These are phyloP conservation scores for Atkinsonella texensis DNA, from an alignment of 2,329 filamentous ascomycete genomes.

Conservation along the genomic window DNA sequence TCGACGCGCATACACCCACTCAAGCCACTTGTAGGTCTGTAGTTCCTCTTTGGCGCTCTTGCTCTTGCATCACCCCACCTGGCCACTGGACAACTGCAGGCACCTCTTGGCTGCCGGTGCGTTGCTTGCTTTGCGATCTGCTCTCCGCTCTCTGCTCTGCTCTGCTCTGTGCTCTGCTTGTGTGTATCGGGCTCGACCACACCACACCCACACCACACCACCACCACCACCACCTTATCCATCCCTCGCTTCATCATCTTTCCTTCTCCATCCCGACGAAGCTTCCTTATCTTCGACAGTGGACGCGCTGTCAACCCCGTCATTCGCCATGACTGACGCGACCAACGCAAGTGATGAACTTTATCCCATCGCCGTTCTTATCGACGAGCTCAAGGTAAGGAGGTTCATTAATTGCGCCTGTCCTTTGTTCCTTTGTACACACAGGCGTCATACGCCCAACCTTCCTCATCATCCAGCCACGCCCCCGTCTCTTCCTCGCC, in stretches of 20 bases:
- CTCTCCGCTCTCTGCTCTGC: neutral
- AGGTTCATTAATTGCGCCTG: slow-evolving; percentile 4
- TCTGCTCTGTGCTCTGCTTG: neutral
- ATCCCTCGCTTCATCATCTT: slow-evolving; percentile 6
- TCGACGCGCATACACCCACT: too few species aligned
- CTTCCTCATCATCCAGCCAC: slow-evolving; percentile 5
- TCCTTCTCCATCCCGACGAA: slow-evolving; percentile 4
- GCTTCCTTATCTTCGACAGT: slow-evolving; percentile 9
- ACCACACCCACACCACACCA: neutral
- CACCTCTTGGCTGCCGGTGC: too few species aligned
- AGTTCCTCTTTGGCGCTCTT: too few species aligned
- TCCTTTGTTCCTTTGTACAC: neutral
- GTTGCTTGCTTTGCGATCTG: neutral
- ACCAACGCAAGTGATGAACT: slow-evolving; percentile 93
- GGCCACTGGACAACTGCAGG: neutral
- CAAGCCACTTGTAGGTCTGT: too few species aligned
- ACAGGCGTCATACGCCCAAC: neutral
- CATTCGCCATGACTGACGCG: slow-evolving; percentile 72
- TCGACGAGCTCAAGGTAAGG: slow-evolving; percentile 95
- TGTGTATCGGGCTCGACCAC: neutral
- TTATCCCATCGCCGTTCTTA: slow-evolving; percentile 98
- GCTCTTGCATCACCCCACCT: slow-evolving; percentile 1
- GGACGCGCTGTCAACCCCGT: slow-evolving; percentile 20
- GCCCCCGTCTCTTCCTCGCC: slow-evolving; percentile 8
- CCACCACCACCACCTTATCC: slow-evolving; percentile 2